Conservation (phyloP, 805 yeast species). For the Candida arabinofermentans region DNA sequence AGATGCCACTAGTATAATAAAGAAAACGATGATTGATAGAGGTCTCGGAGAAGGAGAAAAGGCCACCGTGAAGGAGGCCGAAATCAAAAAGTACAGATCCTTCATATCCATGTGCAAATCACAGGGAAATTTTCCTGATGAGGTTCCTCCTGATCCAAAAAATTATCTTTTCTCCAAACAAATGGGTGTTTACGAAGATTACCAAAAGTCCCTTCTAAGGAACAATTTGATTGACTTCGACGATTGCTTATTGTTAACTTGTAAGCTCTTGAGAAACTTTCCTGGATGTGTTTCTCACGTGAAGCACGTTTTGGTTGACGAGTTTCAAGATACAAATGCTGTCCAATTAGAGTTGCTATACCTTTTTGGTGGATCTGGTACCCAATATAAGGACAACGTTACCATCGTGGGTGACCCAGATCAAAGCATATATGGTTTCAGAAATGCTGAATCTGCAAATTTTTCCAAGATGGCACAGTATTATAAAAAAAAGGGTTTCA, state of each 20-base stretch:
- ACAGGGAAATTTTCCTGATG: slow-evolving; percentile 41
- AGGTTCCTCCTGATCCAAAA: slow-evolving; percentile 21
- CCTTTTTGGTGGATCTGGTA: slow-evolving; percentile 41
- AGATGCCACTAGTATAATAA: slow-evolving; percentile 48
- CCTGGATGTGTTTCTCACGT: slow-evolving; percentile 46
- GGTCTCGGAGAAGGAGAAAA: slow-evolving; percentile 11
- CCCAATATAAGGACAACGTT: slow-evolving; percentile 45
- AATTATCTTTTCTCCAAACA: slow-evolving; percentile 28
- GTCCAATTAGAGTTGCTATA: slow-evolving; percentile 71
- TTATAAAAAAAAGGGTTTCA: slow-evolving; percentile 19
- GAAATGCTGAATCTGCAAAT: slow-evolving; percentile 72
- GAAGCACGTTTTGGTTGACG: slow-evolving; percentile 82
- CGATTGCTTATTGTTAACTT: slow-evolving; percentile 63
- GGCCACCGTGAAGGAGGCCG: slow-evolving; percentile 30
- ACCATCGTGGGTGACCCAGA: slow-evolving; percentile 97
- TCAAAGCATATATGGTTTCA: slow-evolving; percentile 86
- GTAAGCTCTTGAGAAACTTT: slow-evolving; percentile 39
- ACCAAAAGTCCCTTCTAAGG: slow-evolving; percentile 44
- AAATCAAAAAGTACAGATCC: slow-evolving; percentile 36
- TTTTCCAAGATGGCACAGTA: slow-evolving; percentile 51
- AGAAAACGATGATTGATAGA: slow-evolving; percentile 28
- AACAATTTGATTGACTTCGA: slow-evolving; percentile 70
- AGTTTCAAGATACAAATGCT: slow-evolving; percentile 87
- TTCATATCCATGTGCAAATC: slow-evolving; percentile 58
- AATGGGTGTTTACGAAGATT: slow-evolving; percentile 43